These are phyloP conservation scores for Metarhizium humberi DNA, from an alignment of 2,329 filamentous ascomycete species.

Conservation along the genomic window DNA sequence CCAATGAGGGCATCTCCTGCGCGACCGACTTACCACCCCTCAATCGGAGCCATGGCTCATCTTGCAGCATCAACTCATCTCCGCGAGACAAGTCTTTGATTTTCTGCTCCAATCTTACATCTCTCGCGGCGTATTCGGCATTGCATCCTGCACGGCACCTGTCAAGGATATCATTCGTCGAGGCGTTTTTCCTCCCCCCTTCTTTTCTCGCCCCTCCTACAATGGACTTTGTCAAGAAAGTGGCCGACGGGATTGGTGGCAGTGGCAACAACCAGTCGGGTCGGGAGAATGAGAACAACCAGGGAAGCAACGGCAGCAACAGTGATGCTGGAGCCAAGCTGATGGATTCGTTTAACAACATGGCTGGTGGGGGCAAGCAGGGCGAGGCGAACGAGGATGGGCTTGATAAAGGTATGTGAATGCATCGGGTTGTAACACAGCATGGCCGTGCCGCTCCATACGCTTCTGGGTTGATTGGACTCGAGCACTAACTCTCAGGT, in stretches of 20 bases:
- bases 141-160: not conserved
- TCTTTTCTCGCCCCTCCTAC: constrained; percentile 4
- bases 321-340: constrained; percentile 41
- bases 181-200: too few species aligned
- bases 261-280: constrained; percentile 18
- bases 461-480: not conserved
- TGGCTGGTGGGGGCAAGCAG: constrained; percentile 62
- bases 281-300: constrained; percentile 14
- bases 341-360: constrained; percentile 60
- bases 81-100: not conserved
- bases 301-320: not conserved
- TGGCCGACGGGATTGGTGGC: constrained; percentile 28
- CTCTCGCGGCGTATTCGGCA: not conserved
- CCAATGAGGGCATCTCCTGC: too few species aligned
- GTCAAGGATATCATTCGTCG: not conserved
- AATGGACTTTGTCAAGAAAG: constrained; percentile 49
- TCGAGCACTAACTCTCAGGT: too few species aligned
- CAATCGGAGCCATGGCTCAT: too few species aligned
- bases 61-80: too few species aligned
- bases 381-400: constrained; percentile 75
- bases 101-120: not conserved
- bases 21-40: too few species aligned
- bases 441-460: not conserved
- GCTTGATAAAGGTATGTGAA: constrained; percentile 64
- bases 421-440: not conserved